These are phyloP conservation scores for Thamnidium elegans DNA, from an alignment of 192 early-diverging fungal genomes.

Conservation along the genomic window DNA sequence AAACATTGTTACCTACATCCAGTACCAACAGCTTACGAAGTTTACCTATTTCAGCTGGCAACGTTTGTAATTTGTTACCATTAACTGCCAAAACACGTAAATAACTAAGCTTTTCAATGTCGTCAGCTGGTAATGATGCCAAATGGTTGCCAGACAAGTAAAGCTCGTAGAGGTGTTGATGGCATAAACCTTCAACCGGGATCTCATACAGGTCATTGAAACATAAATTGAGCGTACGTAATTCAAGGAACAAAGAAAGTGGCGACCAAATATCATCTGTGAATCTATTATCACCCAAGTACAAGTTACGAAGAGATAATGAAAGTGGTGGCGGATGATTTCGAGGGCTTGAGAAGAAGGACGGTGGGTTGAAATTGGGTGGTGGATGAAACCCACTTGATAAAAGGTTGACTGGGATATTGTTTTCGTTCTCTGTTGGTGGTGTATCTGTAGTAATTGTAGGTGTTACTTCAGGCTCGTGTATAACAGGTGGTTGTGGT, in stretches of 20 bases:
- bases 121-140: conserved; percentile 79
- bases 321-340: conserved; percentile 56
- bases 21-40: conserved; percentile 70
- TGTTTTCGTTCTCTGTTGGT: neutral
- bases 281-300: conserved; percentile 78
- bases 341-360: conserved; percentile 45
- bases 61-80: conserved; percentile 84
- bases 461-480: conserved; percentile 20
- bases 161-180: conserved; percentile 70
- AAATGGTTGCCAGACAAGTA: conserved; percentile 84
- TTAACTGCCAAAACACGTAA: conserved; percentile 83
- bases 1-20: conserved; percentile 83
- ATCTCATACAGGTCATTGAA: conserved; percentile 84
- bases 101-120: conserved; percentile 69
- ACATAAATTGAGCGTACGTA: conserved; percentile 75
- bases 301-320: conserved; percentile 58
- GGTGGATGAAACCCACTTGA: conserved; percentile 24
- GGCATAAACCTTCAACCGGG: conserved; percentile 68
- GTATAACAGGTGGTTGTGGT: conserved; percentile 28
- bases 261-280: conserved; percentile 78
- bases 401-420: conserved; percentile 40
- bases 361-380: conserved; percentile 45
- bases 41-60: conserved; percentile 89
- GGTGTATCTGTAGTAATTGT: conserved; percentile 21
- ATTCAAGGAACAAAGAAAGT: conserved; percentile 67